Base-by-base conservation (phyloP, 2,329 filamentous ascomycete genomes). In the Hysterium pulicare region DNA sequence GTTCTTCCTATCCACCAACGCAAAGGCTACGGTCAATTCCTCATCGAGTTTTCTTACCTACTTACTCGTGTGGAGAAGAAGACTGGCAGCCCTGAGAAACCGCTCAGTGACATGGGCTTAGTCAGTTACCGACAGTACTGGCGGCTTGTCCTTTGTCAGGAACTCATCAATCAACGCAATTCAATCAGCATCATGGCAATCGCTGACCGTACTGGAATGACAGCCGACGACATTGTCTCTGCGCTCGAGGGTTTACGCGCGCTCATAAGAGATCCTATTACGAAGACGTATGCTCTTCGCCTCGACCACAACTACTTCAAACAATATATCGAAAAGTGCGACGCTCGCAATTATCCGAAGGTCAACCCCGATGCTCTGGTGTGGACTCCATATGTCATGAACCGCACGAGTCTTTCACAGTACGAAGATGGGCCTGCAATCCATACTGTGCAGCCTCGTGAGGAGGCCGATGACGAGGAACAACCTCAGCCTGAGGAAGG, bases 351-450 rank as follows among this genome's bases (percentile, higher is more conserved):
- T 8, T 94, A 95, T 53, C 87, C 95, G 17, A 86, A 83, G 55
- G 79, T 98, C 26, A 86, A 93, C 51, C 81, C 86, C 0, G 82
- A 85, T 33, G 83, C 83, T 15, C 76, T 98, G 20, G 85, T 90
- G 9, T 98, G 93, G 93, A 96, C 90, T 11, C 93, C 93, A 0
- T 98, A 95, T 63, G 83, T 97, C 32, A 97, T 96, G 90, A 91
- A 93, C 20, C 82, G 89, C 34, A 85, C 81, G 64, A 90, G 86
- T 53, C 81, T 86, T 26, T 85, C 84, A 3, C 87, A 88, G 56
- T 91, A 93, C 55, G 89, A 95, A 59, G 79, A 90, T 38, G 87
- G 84, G 5, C 87, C 87, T 5, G 78, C 84, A 5, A 72, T 97
- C 42, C 90, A 88, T 50, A 86, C 91, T 1, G 87, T 97, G 41